phyloP scores from a whole-genome alignment of 2,329 filamentous ascomycete species.

The Aureobasidium subglaciale region DNA sequence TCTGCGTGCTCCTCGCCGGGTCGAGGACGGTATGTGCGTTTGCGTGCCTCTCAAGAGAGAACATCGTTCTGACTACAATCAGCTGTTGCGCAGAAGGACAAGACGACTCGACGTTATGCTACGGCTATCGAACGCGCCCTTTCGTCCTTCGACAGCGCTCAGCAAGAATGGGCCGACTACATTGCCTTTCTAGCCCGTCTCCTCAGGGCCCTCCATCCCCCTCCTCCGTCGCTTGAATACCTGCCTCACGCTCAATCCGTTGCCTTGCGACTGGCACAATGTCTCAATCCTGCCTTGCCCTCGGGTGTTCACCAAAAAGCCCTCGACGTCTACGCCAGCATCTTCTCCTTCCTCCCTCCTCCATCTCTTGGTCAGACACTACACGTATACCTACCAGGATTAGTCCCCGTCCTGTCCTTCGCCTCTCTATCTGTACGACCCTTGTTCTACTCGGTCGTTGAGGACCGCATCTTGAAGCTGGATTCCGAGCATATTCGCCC shows the following conservation, averaged over 20 bases:
- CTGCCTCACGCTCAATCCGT: slow-evolving; percentile 79
- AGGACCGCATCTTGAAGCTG: slow-evolving; percentile 69
- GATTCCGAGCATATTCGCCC: slow-evolving; percentile 68
- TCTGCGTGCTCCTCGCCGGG: slow-evolving; percentile 67
- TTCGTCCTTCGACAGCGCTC: slow-evolving; percentile 79
- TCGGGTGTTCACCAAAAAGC: slow-evolving; percentile 97
- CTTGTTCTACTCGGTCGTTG: slow-evolving; percentile 75
- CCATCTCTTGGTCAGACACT: slow-evolving; percentile 65
- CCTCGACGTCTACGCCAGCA: slow-evolving; percentile 83
- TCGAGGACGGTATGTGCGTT: slow-evolving; percentile 62
- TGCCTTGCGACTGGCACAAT: slow-evolving; percentile 88
- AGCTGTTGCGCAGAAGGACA: slow-evolving; percentile 36
- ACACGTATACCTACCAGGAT: slow-evolving; percentile 78
- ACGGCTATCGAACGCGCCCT: slow-evolving; percentile 80
- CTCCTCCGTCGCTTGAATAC: slow-evolving; percentile 61
- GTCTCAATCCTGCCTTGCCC: slow-evolving; percentile 83
- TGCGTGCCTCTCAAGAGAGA: not conserved
- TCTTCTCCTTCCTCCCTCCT: slow-evolving; percentile 76
- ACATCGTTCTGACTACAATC: not conserved
- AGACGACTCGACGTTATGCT: slow-evolving; percentile 79
- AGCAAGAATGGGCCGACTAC: slow-evolving; percentile 99
- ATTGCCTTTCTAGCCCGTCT: slow-evolving; percentile 92
- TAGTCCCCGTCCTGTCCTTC: slow-evolving; percentile 85
- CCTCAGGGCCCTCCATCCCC: slow-evolving; percentile 85
- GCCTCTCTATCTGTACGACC: slow-evolving; percentile 87